Evolutionary conservation across 148 eudicot genomes (phyloP).

Genomic region (Agrostemma githago): DNA sequence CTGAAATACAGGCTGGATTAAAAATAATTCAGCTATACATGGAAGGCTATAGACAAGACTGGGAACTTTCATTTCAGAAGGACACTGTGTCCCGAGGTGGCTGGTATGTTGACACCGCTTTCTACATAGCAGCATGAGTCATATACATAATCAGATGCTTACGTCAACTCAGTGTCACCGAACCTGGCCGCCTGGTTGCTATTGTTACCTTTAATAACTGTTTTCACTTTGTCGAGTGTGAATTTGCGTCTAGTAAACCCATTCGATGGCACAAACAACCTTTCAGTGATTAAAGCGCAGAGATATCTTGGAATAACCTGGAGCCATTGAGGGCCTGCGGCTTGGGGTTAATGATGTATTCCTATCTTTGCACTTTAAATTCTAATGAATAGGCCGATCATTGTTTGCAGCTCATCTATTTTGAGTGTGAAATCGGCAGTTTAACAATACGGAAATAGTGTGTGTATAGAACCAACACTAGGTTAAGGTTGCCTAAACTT

Average conservation of each 20-base stretch:
- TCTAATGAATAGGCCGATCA: no score
- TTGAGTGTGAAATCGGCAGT: not conserved
- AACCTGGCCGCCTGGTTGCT: not conserved
- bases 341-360: no score
- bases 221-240: no score
- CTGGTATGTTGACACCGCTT: constrained; percentile 52
- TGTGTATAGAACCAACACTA: not conserved
- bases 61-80: constrained; percentile 88
- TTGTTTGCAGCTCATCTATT: not conserved
- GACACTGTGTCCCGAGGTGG: constrained; percentile 92
- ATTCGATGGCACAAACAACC: no score
- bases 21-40: constrained; percentile 85
- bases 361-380: no score
- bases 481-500: not conserved
- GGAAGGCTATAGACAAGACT: constrained; percentile 97
- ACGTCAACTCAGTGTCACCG: not conserved
- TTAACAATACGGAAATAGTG: not conserved
- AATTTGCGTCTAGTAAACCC: no score
- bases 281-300: no score
- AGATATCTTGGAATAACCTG: no score
- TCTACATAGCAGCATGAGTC: constrained; percentile 8
- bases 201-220: no score
- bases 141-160: not conserved
- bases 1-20: constrained; percentile 67
- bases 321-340: no score